Percentiles rank a stretch among this genome's conserved stretches.
phyloP scores from a whole-genome alignment of 768 basidiomycete species.

The Suillus luteus region DNA sequence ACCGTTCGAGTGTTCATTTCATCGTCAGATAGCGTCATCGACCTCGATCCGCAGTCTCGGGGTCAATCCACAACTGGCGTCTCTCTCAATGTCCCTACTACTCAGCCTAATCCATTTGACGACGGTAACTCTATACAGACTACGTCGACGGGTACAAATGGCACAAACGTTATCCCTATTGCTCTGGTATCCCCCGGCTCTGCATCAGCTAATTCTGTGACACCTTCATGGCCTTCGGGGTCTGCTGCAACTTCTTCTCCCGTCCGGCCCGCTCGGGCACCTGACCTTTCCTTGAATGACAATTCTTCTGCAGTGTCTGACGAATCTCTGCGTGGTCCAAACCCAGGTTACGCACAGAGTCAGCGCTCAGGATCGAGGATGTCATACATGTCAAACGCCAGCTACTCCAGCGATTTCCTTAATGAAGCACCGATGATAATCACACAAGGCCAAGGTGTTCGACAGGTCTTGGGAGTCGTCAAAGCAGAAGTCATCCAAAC shows the following conservation, averaged over 20 bases:
- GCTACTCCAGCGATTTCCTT: constrained; percentile 76
- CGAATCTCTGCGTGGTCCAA: constrained; percentile 45
- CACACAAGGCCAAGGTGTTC: constrained; percentile 62
- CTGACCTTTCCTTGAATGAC: constrained; percentile 62
- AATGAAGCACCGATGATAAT: constrained; percentile 83
- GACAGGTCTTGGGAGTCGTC: constrained; percentile 74
- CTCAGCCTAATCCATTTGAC: constrained; percentile 67
- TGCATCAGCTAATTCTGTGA: constrained; percentile 26
- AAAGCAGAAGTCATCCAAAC: constrained; percentile 80
- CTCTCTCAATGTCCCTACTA: constrained; percentile 20
- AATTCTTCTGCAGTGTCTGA: constrained; percentile 63
- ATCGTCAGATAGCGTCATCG: constrained; percentile 53
- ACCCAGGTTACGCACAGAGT: constrained; percentile 45
- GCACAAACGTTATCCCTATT: constrained; percentile 86
- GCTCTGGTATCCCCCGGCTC: constrained; percentile 71
- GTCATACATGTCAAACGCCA: constrained; percentile 75
- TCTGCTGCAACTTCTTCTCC: constrained; percentile 40
- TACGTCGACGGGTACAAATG: constrained; percentile 66
- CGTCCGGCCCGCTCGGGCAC: constrained; percentile 56
- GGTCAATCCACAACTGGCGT: constrained; percentile 23
- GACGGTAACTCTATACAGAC: constrained; percentile 83
- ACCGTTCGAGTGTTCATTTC: constrained; percentile 51
- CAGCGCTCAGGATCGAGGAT: constrained; percentile 58
- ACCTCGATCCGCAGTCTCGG: constrained; percentile 58
- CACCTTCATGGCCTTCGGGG: constrained; percentile 35